These are phyloP conservation scores for Ganoderma multipileum DNA, from an alignment of 1,284 basidiomycete genomes.

Conservation along the genomic window DNA sequence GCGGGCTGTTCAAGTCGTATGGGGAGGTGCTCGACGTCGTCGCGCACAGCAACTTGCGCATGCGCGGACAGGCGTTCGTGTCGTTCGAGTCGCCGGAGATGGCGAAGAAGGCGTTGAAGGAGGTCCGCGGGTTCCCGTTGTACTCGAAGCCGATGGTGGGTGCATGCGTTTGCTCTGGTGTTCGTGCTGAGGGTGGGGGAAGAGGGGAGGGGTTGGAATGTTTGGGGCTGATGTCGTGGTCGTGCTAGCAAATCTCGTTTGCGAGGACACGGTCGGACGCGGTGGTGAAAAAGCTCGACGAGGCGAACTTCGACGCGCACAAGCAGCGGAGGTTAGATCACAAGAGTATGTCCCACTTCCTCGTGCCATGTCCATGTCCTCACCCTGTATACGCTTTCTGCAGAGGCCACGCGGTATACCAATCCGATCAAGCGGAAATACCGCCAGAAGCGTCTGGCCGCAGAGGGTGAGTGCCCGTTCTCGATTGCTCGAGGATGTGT, in stretches of 20 bases:
- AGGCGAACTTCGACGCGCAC: slow-evolving; percentile 74
- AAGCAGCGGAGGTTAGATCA: slow-evolving; percentile 76
- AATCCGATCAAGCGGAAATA: slow-evolving; percentile 90
- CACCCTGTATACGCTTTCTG: background rate
- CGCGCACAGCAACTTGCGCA: slow-evolving; percentile 91
- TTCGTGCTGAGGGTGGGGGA: background rate
- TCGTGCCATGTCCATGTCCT: background rate
- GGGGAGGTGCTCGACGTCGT: slow-evolving; percentile 92
- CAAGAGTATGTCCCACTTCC: slow-evolving; percentile 69
- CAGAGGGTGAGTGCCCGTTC: slow-evolving; percentile 61
- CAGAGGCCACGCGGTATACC: slow-evolving; percentile 77
- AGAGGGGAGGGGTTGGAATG: background rate
- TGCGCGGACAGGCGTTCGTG: slow-evolving; percentile 99
- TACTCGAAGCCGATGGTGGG: slow-evolving; percentile 96
- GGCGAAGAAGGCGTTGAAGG: slow-evolving; percentile 89
- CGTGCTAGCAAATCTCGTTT: slow-evolving; percentile 87
- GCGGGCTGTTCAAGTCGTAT: slow-evolving; percentile 92
- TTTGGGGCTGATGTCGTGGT: slow-evolving; percentile 3
- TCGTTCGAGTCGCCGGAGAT: slow-evolving; percentile 85
- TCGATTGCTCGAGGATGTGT: slow-evolving; percentile 10
- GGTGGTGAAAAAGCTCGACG: slow-evolving; percentile 80
- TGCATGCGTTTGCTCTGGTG: slow-evolving; percentile 14
- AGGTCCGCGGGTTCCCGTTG: slow-evolving; percentile 93
- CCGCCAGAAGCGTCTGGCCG: slow-evolving; percentile 79
- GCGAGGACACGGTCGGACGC: slow-evolving; percentile 90